A percentile compares a stretch with the other conserved stretches of the same genome.
Evolutionary conservation across 1,284 basidiomycete species (phyloP).

Genomic region (Anthracocystis panici-leucophaei): DNA sequence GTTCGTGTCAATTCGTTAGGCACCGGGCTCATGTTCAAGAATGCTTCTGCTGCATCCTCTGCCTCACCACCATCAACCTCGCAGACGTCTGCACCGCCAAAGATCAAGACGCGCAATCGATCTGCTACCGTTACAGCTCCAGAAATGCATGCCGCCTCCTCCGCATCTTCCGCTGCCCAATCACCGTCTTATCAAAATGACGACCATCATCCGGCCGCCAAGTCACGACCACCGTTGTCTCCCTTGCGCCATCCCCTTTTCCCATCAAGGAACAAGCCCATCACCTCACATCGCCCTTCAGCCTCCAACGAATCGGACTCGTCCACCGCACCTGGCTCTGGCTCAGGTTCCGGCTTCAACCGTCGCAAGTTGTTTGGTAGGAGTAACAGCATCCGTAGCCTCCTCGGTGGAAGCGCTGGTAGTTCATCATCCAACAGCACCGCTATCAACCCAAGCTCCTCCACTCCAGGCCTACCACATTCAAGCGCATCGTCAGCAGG

Average conservation of each 20-base stretch:
- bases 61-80: background rate
- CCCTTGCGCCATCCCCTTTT: conserved; percentile 1
- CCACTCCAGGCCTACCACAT: background rate
- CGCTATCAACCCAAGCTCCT: background rate
- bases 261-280: background rate
- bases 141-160: background rate
- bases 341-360: conserved; percentile 20
- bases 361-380: conserved; percentile 51
- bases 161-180: conserved; percentile 1
- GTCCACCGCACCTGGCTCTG: conserved; percentile 5
- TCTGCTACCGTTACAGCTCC: conserved; percentile 19
- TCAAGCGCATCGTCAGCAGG: conserved; percentile 1
- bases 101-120: conserved; percentile 19
- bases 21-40: conserved; percentile 34
- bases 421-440: conserved; percentile 2
- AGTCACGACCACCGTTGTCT: conserved; percentile 1
- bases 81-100: background rate
- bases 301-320: background rate
- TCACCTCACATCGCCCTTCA: background rate
- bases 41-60: conserved; percentile 10
- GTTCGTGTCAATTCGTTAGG: conserved; percentile 38
- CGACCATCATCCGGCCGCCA: conserved; percentile 5
- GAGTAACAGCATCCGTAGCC: conserved; percentile 44
- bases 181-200: background rate
- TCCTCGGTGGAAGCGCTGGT: conserved; percentile 22